Conservation (phyloP, 2,329 filamentous ascomycete genomes). For the Xylaria sp. region DNA sequence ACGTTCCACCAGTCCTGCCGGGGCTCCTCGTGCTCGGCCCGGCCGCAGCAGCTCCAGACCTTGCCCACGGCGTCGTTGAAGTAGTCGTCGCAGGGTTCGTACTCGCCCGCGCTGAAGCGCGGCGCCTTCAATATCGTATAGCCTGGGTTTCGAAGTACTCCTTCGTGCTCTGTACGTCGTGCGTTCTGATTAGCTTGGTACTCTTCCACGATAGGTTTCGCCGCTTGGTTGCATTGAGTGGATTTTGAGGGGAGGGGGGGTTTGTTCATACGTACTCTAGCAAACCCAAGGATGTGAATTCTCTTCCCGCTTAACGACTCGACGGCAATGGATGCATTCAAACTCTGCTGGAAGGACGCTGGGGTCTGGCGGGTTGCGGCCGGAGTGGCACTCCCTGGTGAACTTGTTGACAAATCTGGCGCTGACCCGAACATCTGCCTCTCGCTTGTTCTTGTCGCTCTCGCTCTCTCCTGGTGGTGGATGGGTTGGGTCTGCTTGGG, state of each 20-base stretch:
- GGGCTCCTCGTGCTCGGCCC: constrained; percentile 9
- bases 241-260: too few species aligned
- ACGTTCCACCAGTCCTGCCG: background rate
- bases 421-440: background rate
- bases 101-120: constrained; percentile 7
- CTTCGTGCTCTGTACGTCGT: constrained; percentile 15
- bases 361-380: background rate
- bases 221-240: background rate
- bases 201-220: background rate
- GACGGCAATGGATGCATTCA: constrained; percentile 14
- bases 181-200: background rate
- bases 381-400: background rate
- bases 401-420: background rate
- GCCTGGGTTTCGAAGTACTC: background rate
- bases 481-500: background rate
- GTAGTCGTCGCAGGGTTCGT: background rate
- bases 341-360: background rate
- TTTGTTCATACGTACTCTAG: constrained; percentile 26
- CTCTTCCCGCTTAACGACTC: constrained; percentile 4
- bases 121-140: background rate
- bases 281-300: constrained; percentile 17
- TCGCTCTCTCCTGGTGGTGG: background rate
- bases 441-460: background rate
- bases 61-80: background rate
- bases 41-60: constrained; percentile 21